Evolutionary conservation across 2,329 filamentous ascomycete genomes (phyloP).

Genomic region (Teratosphaeria nubilosa): DNA sequence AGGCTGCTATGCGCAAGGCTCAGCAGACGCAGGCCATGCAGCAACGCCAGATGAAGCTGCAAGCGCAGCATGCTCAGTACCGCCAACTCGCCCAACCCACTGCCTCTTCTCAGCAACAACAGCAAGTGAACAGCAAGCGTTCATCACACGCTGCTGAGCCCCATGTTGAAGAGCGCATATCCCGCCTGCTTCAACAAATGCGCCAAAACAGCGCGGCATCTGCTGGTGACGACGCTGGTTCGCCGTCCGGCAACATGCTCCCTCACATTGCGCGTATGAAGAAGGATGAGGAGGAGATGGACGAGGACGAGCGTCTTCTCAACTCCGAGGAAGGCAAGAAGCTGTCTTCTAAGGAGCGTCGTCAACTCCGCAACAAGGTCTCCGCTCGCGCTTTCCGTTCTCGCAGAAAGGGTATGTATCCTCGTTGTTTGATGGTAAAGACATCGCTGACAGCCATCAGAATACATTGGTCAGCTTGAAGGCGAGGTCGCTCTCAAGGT

Average conservation of each 20-base stretch:
- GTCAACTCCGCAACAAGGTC: conserved; percentile 97
- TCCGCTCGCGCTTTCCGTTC: conserved; percentile 95
- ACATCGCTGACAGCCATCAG: conserved; percentile 37
- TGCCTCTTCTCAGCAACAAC: conserved; percentile 17
- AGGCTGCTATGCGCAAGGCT: conserved; percentile 46
- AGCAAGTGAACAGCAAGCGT: conserved; percentile 34
- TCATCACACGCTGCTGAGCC: conserved; percentile 35
- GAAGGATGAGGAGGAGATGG: conserved; percentile 98
- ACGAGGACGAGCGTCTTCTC: conserved; percentile 86
- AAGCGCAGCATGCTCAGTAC: conserved; percentile 28
- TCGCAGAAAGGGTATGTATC: conserved; percentile 76
- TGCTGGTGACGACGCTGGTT: conserved; percentile 36
- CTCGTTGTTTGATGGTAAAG: conserved; percentile 38
- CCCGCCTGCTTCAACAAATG: conserved; percentile 86
- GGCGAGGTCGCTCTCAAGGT: conserved; percentile 74
- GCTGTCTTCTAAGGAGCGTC: conserved; percentile 92
- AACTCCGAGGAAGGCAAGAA: conserved; percentile 99
- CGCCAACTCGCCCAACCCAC: conserved; percentile 18
- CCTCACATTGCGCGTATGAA: conserved; percentile 62
- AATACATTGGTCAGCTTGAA: conserved; percentile 95
- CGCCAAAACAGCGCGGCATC: conserved; percentile 56
- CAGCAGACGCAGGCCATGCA: conserved; percentile 23
- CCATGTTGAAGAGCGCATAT: conserved; percentile 75
- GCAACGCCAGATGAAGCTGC: conserved; percentile 43
- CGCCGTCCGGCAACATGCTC: conserved; percentile 34